These are phyloP conservation scores for Paratinospora sagittata DNA, from an alignment of 164 flowering plant genomes.

Conservation along the genomic window DNA sequence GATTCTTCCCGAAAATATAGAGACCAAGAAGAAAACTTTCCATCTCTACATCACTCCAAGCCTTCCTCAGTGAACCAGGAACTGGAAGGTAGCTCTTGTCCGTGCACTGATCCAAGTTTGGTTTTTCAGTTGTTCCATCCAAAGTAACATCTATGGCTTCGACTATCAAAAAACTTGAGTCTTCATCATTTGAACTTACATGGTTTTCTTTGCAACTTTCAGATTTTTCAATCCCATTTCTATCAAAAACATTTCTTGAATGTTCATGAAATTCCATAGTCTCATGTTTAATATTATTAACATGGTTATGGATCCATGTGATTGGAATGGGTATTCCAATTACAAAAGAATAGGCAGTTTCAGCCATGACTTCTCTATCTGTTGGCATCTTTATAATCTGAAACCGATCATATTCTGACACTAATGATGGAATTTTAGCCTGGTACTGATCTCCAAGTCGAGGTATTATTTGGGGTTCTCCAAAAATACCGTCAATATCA, in stretches of 20 bases:
- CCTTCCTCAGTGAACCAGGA: slow-evolving; percentile 37
- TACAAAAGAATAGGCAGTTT: slow-evolving; percentile 15
- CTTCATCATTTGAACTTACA: slow-evolving; percentile 5
- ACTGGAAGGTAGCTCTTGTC: slow-evolving; percentile 23
- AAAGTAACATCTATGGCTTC: slow-evolving; percentile 9
- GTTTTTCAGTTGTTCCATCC: not conserved
- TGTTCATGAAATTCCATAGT: slow-evolving; percentile 3
- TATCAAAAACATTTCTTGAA: slow-evolving; percentile 1
- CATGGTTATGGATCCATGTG: slow-evolving; percentile 33
- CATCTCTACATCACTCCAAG: slow-evolving; percentile 66
- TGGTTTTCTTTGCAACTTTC: slow-evolving; percentile 7
- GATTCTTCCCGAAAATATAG: slow-evolving; percentile 83
- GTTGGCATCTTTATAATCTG: not conserved
- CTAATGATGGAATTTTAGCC: slow-evolving; percentile 3
- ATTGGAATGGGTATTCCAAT: slow-evolving; percentile 52
- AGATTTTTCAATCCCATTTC: slow-evolving; percentile 12
- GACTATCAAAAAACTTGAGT: slow-evolving; percentile 10
- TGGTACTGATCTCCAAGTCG: slow-evolving; percentile 13
- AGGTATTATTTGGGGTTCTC: slow-evolving; percentile 6
- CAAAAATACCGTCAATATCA: not conserved
- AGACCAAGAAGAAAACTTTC: slow-evolving; percentile 73
- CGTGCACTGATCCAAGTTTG: slow-evolving; percentile 4
- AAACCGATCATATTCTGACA: not conserved
- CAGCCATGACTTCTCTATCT: slow-evolving; percentile 8
- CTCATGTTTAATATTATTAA: slow-evolving; percentile 19